Conservation (phyloP, 169 alveolate species). For the Neospora caninum region DNA sequence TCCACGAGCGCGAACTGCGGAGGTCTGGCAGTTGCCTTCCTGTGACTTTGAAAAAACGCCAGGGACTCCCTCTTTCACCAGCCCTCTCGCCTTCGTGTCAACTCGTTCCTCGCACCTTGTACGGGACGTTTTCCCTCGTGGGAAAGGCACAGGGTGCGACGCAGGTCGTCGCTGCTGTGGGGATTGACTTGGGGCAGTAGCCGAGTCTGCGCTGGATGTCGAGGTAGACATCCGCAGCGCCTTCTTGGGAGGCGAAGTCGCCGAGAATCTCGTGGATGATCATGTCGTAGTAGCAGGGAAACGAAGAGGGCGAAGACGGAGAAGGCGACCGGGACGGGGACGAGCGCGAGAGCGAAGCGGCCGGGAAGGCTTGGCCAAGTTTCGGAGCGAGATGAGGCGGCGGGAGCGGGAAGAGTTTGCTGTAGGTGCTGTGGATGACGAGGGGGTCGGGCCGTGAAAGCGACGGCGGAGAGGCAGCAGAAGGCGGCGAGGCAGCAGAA, state of each 20-base stretch:
- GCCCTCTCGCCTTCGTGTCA: neutral
- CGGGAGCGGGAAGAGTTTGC: constrained; percentile 46
- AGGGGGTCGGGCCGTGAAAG: neutral
- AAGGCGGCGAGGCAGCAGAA: neutral
- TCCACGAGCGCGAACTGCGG: too few relatives aligned
- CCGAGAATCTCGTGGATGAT: constrained; percentile 86
- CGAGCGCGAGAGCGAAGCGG: neutral
- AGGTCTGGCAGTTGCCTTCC: too few relatives aligned
- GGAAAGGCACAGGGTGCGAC: constrained; percentile 83
- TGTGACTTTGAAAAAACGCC: too few relatives aligned
- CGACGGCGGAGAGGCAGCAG: neutral
- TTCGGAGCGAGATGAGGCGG: constrained; percentile 30
- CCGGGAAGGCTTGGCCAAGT: neutral
- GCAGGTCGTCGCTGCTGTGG: constrained; percentile 80
- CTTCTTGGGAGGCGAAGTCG: constrained; percentile 88
- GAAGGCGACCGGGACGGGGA: neutral
- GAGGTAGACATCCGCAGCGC: constrained; percentile 84
- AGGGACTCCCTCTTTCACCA: neutral
- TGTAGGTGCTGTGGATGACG: constrained; percentile 46
- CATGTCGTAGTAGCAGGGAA: constrained; percentile 79
- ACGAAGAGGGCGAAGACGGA: neutral
- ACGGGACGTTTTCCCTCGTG: constrained; percentile 76
- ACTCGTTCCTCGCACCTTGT: constrained; percentile 43
- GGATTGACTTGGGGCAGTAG: constrained; percentile 78
- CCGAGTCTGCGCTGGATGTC: constrained; percentile 81